Base-by-base conservation (phyloP, 2,329 filamentous ascomycete genomes). In the Ramularia endophylla region DNA sequence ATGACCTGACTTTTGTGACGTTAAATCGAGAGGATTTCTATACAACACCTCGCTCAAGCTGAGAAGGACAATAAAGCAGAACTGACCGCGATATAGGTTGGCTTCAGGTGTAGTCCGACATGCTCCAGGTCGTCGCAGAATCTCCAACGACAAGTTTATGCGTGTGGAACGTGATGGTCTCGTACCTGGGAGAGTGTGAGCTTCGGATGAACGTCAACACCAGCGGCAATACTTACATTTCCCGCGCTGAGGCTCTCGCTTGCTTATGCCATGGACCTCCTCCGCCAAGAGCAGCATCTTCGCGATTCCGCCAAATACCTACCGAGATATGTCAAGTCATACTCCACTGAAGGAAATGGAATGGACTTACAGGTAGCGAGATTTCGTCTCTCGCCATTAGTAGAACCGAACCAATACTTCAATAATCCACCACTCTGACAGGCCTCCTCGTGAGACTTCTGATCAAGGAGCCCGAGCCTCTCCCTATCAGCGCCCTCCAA, bases 391-490 rank as follows among this genome's bases (percentile, higher is more conserved):
- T 83, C 71, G 31, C 63, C 68, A 65, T 94, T 80, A 15, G 83
- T 81, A 25, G 69, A 72, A 2, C 87, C 87, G 63, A 94, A 95
- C 87, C 89, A 95, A 65, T 95, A 95, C 64, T 94, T 94, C 58
- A 95, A 66, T 58, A 95, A 76, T 0, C 87, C 87, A 5, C 88
- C 88, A 55, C 80, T 85, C 28, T 74, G 74, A 13, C 81, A 82
- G 9, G 89, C 89, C 62, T 95, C 88, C 17, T 77, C 73, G 61
- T 95, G 88, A 5, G 85, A 85, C 44, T 79, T 79, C 58, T 82
- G 81, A 64, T 95, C 89, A 22, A 95, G 72, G 18, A 73, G 71
- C 29, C 81, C 81, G 28, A 95, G 73, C 44, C 83, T 73, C 8
- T 76, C 75, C 44, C 79, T 78, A 48, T 87, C 78, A 1, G 82